Conservation (phyloP, 2,329 filamentous ascomycete genomes). For the Xylariaceae sp. region DNA sequence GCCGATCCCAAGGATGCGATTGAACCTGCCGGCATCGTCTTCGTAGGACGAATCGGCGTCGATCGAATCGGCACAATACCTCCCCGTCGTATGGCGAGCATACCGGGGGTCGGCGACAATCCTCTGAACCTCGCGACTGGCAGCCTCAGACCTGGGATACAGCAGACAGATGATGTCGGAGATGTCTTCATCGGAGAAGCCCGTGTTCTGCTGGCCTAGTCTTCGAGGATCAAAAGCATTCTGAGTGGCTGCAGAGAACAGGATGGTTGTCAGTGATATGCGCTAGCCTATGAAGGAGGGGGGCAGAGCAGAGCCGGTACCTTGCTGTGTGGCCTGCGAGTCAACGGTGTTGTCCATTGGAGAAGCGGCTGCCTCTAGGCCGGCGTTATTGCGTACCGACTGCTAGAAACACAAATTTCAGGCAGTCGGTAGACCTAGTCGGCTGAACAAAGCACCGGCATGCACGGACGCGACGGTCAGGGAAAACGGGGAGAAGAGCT, state of each 20-base stretch:
- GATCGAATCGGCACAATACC: constrained; percentile 45
- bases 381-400: constrained; percentile 20
- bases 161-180: constrained; percentile 87
- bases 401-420: constrained; percentile 23
- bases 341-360: constrained; percentile 30
- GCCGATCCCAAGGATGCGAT: constrained; percentile 48
- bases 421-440: constrained; percentile 23
- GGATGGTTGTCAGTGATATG: constrained; percentile 5
- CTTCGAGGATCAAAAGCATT: constrained; percentile 75
- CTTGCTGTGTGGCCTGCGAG: constrained; percentile 33
- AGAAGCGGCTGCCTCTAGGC: constrained; percentile 14
- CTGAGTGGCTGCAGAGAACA: constrained; percentile 60
- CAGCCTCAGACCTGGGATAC: constrained; percentile 68
- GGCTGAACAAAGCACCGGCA: constrained; percentile 7
- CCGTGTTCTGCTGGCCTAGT: constrained; percentile 73
- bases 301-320: constrained; percentile 16
- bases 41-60: constrained; percentile 48
- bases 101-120: constrained; percentile 40
- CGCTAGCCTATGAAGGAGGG: background rate
- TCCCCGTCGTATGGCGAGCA: constrained; percentile 46
- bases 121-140: constrained; percentile 62
- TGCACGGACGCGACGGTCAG: background rate
- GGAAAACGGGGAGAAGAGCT: background rate
- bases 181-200: constrained; percentile 74
- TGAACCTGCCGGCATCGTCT: constrained; percentile 46